Conservation (phyloP, 345 rosid species). For the Fremontodendron californicum region DNA sequence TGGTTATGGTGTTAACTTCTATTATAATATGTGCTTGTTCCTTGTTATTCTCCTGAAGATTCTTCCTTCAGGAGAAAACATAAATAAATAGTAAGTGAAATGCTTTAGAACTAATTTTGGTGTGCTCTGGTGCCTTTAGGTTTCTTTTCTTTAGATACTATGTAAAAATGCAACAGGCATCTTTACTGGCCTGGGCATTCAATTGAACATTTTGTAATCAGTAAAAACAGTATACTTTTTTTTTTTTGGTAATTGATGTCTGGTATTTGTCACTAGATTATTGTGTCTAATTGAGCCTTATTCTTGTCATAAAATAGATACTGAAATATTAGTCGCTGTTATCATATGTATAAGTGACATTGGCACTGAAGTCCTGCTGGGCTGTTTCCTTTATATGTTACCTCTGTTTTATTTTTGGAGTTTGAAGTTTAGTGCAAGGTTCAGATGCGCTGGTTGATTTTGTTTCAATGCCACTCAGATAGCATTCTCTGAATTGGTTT, state of each 20-base stretch:
- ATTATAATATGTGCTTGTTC: neutral
- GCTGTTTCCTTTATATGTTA: neutral
- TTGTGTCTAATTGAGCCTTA: too few species aligned
- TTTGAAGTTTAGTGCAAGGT: neutral
- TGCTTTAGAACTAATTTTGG: neutral
- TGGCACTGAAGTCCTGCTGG: neutral
- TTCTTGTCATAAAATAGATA: too few species aligned
- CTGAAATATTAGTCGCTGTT: neutral
- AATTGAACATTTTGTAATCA: too few species aligned
- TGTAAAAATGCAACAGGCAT: too few species aligned
- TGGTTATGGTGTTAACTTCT: neutral
- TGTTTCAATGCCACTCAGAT: neutral
- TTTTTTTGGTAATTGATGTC: too few species aligned
- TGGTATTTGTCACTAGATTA: too few species aligned
- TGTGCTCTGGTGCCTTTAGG: too few species aligned
- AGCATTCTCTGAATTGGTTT: neutral
- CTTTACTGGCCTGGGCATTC: too few species aligned
- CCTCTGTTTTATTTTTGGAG: neutral
- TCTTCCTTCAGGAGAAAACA: neutral
- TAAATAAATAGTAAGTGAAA: neutral
- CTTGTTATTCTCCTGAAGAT: too few species aligned
- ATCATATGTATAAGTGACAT: neutral
- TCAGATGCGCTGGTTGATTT: neutral
- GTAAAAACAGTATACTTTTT: too few species aligned
- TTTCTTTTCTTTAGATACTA: too few species aligned